These are phyloP conservation scores for Galerina marginata DNA, from an alignment of 768 basidiomycete species.

Conservation along the genomic window DNA sequence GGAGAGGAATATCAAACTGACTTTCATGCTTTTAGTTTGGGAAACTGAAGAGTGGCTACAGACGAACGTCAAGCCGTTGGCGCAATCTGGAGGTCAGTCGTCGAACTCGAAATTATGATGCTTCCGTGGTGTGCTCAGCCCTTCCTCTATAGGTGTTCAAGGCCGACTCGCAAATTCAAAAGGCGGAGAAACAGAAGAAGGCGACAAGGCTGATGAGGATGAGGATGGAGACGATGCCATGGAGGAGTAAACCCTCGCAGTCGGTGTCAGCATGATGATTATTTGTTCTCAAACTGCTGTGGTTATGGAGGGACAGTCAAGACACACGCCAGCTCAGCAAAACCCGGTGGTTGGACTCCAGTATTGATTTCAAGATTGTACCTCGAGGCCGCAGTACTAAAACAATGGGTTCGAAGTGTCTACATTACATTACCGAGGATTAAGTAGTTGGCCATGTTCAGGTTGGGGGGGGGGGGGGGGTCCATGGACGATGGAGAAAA, in stretches of 20 bases:
- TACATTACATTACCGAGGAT: too few relatives aligned
- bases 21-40: conserved; percentile 94
- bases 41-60: conserved; percentile 94
- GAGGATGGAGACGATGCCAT: conserved; percentile 56
- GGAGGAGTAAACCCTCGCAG: conserved; percentile 56
- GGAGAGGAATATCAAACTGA: too few relatives aligned
- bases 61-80: conserved; percentile 78
- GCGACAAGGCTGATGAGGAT: conserved; percentile 30
- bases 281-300: neutral
- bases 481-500: too few relatives aligned
- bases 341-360: too few relatives aligned
- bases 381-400: too few relatives aligned
- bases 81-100: conserved; percentile 71
- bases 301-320: neutral
- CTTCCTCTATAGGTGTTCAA: conserved; percentile 51
- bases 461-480: too few relatives aligned
- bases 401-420: too few relatives aligned
- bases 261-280: neutral
- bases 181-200: conserved; percentile 34
- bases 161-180: conserved; percentile 46
- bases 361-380: too few relatives aligned
- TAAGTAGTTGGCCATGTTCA: too few relatives aligned
- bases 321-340: neutral
- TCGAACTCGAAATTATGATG: conserved; percentile 6
- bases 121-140: neutral